Evolutionary conservation across 2,329 filamentous ascomycete genomes (phyloP).

Genomic region (Cladosporium sp.): DNA sequence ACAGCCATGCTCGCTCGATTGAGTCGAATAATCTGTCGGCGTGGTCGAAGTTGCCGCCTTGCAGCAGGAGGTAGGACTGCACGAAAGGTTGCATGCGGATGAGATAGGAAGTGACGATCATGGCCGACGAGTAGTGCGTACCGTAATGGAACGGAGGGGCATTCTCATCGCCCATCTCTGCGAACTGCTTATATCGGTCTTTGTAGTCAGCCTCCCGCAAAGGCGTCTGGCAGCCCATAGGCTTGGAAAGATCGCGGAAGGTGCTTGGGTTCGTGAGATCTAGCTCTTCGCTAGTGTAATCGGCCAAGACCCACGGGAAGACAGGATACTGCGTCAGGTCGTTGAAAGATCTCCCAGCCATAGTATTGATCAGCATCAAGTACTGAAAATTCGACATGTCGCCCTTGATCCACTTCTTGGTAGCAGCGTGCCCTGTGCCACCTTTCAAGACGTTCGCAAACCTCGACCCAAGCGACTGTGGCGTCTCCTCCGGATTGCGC

Average conservation of each 20-base stretch:
- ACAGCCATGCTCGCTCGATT: conserved; percentile 83
- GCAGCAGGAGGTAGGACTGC: conserved; percentile 86
- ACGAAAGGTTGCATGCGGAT: conserved; percentile 95
- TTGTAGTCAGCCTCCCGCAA: conserved; percentile 71
- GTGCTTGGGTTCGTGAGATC: conserved; percentile 77
- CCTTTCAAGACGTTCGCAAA: conserved; percentile 90
- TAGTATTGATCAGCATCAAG: conserved; percentile 95
- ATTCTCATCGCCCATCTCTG: conserved; percentile 75
- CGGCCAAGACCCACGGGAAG: conserved; percentile 93
- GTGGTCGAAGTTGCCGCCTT: conserved; percentile 95
- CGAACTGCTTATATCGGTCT: conserved; percentile 79
- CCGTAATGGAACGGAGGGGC: conserved; percentile 89
- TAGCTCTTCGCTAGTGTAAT: conserved; percentile 90
- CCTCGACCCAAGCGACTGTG: conserved; percentile 71
- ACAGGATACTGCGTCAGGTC: conserved; percentile 97
- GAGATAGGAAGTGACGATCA: conserved; percentile 95
- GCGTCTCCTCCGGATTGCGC: conserved; percentile 57
- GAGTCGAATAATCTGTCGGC: conserved; percentile 94
- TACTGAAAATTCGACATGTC: conserved; percentile 99
- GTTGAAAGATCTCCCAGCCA: conserved; percentile 95
- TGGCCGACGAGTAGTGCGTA: conserved; percentile 96
- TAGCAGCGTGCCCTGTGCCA: conserved; percentile 72
- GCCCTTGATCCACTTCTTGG: conserved; percentile 83
- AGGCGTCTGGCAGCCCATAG: conserved; percentile 85
- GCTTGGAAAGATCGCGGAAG: conserved; percentile 88